Percentiles rank a stretch among this genome's conserved stretches.
Conservation (phyloP, 1,284 basidiomycete genomes). For the Trametes polyzona region DNA sequence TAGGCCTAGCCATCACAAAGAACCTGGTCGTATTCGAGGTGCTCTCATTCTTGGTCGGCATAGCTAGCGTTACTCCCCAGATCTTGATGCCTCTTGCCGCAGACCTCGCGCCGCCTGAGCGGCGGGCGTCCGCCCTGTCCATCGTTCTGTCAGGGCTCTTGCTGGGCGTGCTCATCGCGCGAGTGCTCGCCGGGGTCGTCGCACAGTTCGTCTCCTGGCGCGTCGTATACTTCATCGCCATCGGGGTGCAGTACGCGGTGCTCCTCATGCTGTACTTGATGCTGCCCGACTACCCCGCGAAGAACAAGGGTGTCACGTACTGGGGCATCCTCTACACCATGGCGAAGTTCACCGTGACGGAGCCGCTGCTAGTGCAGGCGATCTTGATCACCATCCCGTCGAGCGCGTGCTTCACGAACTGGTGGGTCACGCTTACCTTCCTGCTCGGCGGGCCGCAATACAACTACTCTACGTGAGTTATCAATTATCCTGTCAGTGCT, state of each 20-base stretch:
- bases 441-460: conserved; percentile 54
- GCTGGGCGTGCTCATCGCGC: conserved; percentile 51
- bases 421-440: conserved; percentile 58
- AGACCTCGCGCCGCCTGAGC: conserved; percentile 53
- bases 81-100: conserved; percentile 56
- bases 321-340: conserved; percentile 49
- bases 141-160: conserved; percentile 55
- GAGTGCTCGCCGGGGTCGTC: conserved; percentile 53
- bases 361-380: conserved; percentile 55
- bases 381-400: conserved; percentile 47
- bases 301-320: conserved; percentile 47
- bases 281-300: conserved; percentile 56
- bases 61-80: conserved; percentile 46
- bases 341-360: conserved; percentile 50
- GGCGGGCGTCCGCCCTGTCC: conserved; percentile 51
- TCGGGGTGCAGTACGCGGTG: conserved; percentile 44
- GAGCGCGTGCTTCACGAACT: conserved; percentile 45
- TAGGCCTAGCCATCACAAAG: conserved; percentile 51
- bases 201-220: conserved; percentile 51
- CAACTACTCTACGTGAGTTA: conserved; percentile 44
- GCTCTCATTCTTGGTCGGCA: conserved; percentile 50
- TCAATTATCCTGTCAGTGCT: no score
- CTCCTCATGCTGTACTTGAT: conserved; percentile 44
- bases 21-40: conserved; percentile 48
- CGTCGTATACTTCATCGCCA: conserved; percentile 51